phyloP scores from a whole-genome alignment of 75 land plant genomes.

The Chamaecyparis obtusa region DNA sequence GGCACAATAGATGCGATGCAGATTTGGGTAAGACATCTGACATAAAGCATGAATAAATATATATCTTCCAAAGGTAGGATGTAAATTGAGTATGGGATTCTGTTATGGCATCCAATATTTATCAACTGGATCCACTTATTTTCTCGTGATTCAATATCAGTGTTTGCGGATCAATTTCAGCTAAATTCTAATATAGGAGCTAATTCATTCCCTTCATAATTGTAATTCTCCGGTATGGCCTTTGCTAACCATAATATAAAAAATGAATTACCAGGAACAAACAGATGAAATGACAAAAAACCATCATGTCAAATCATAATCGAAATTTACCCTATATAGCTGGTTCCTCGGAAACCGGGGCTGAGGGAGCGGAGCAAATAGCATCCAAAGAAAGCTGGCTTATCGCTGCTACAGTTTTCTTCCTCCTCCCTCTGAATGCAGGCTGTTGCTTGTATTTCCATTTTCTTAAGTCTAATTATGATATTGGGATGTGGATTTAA shows the following conservation, averaged over 20 bases:
- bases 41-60: too few relatives aligned
- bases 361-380: conserved; percentile 65
- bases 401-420: neutral
- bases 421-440: neutral
- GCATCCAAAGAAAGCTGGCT: conserved; percentile 57
- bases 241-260: too few relatives aligned
- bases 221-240: neutral
- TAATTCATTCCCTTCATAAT: too few relatives aligned
- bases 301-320: neutral
- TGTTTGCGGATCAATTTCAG: neutral
- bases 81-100: neutral
- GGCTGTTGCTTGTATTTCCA: neutral
- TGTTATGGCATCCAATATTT: neutral
- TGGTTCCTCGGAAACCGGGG: conserved; percentile 60
- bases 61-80: neutral
- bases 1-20: neutral
- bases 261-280: neutral
- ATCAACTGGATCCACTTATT: neutral
- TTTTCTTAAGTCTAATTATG: neutral
- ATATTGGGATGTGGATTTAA: neutral
- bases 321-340: conserved; percentile 66
- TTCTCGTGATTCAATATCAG: too few relatives aligned
- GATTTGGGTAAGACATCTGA: neutral
- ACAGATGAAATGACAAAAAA: neutral
- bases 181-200: neutral